Evolutionary conservation across 257 asterid species (phyloP), one percentile per base, ranked within the genome.

Genomic region (Solanum okadae): DNA sequence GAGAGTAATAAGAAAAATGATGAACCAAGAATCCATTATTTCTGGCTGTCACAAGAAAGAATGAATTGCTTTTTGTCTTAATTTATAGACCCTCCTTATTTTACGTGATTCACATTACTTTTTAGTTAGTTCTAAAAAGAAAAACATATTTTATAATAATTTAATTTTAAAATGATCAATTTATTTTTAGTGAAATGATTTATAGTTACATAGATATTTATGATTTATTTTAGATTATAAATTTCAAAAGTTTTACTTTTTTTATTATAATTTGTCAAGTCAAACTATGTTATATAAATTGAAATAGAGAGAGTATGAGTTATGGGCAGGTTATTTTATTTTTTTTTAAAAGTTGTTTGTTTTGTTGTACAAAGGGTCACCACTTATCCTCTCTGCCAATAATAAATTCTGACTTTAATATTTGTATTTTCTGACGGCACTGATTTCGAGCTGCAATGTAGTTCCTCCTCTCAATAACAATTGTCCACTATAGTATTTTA

Each of bases 221-320:
- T 40, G 46, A 40, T 1, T 40, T 40, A 40, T 40, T 40, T 40
- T 40, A 40, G 13, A 40, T 40, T 40, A 40, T 1, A 40, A 40
- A 40, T 40, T 40, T 40, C 0, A 40, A 40, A 10, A 0, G 0
- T 40, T 9, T 38, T 40, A 1, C 13, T 3, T 40, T 10, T 14
- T 46, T 14, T 0, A 10, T 46, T 5, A 46, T 4, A 4, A 0
- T 14, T 4, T 46, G 0, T 46, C 59, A 4, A 46, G 2, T 46
- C 59, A 46, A 46, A 46, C 2, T 46, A 46, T 1, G 0, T 5
- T 46, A 46, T 46, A 46, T 14, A 46, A 46, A 46, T 46, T 14
- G 2, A 5, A 46, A 46, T 46, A 8, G 56, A 2, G 5, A 8
- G 61, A 49, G 61, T 65, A 67, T 67, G 35, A n/a, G 18, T 67